Percentiles rank a stretch among this genome's conserved stretches.
phyloP scores from a whole-genome alignment of 179 eudicot genomes.

The Silene coronaria region DNA sequence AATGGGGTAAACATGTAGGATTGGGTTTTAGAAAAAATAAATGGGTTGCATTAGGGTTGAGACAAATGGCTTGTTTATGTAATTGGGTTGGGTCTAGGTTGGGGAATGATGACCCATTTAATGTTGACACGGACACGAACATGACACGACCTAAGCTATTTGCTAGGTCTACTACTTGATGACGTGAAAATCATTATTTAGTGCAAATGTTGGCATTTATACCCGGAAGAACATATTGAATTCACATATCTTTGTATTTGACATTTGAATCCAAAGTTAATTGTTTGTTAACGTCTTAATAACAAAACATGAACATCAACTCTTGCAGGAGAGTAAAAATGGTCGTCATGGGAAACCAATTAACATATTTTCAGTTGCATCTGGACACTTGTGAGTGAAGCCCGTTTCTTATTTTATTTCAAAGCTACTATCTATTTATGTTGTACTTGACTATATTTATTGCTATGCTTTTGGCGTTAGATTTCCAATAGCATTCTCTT shows the following conservation, averaged over 20 bases:
- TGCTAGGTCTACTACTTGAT: neutral
- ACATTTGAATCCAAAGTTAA: neutral
- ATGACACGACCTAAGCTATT: too few relatives aligned
- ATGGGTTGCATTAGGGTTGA: too few relatives aligned
- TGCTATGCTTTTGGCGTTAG: neutral
- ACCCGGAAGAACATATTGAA: neutral
- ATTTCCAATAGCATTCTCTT: neutral
- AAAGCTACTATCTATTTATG: slow-evolving; percentile 8
- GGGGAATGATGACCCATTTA: too few relatives aligned
- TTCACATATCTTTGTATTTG: neutral
- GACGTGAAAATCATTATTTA: neutral
- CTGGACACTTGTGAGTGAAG: slow-evolving; percentile 88
- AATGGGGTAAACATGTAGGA: too few relatives aligned
- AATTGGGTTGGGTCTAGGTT: too few relatives aligned
- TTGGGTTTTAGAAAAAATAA: too few relatives aligned
- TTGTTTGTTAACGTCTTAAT: slow-evolving; percentile 7
- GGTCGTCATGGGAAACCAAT: slow-evolving; percentile 69
- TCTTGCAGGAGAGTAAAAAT: slow-evolving; percentile 46
- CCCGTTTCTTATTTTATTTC: slow-evolving; percentile 6
- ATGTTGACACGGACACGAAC: too few relatives aligned
- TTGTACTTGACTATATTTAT: neutral
- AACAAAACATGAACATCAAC: slow-evolving; percentile 8
- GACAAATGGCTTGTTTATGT: too few relatives aligned
- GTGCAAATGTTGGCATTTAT: neutral
- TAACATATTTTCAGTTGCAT: slow-evolving; percentile 90